Conservation (phyloP, 164 flowering plant species). For the Houttuynia cordata region DNA sequence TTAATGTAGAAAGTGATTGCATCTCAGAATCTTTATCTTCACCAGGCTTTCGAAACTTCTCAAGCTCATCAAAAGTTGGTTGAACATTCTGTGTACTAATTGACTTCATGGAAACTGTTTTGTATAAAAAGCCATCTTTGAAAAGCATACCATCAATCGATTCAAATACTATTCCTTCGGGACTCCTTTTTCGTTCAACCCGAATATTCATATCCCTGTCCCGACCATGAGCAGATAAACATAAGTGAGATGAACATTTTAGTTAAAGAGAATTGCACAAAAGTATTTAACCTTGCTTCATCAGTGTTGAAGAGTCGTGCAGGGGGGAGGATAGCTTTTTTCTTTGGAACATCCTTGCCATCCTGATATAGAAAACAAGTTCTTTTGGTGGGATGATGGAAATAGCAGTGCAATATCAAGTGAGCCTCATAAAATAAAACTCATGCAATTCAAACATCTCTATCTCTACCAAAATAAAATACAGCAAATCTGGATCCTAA, state of each 20-base stretch:
- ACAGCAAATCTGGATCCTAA: neutral
- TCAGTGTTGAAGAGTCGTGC: slow-evolving; percentile 81
- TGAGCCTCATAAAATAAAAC: neutral
- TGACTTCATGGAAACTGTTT: slow-evolving; percentile 73
- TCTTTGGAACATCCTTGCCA: slow-evolving; percentile 74
- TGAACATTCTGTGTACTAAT: slow-evolving; percentile 64
- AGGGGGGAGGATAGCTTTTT: slow-evolving; percentile 89
- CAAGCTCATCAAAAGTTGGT: slow-evolving; percentile 90
- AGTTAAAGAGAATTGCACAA: neutral
- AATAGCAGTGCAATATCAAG: neutral
- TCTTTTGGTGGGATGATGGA: neutral
- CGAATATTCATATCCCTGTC: slow-evolving; percentile 75
- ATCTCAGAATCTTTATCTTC: slow-evolving; percentile 71
- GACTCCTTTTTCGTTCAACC: slow-evolving; percentile 53
- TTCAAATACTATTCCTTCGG: slow-evolving; percentile 66
- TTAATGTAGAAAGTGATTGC: slow-evolving; percentile 56
- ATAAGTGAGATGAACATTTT: neutral
- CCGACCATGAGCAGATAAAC: slow-evolving; percentile 3
- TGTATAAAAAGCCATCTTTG: slow-evolving; percentile 75
- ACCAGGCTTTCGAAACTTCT: slow-evolving; percentile 71
- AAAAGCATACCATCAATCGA: slow-evolving; percentile 62
- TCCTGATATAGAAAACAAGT: slow-evolving; percentile 36
- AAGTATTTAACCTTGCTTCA: slow-evolving; percentile 64
- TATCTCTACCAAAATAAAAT: neutral
- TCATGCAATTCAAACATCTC: neutral